Percentiles rank a stretch among this genome's conserved stretches.
Conservation (phyloP, 2,329 filamentous ascomycete genomes). For the Colletotrichum tamarilloi region DNA sequence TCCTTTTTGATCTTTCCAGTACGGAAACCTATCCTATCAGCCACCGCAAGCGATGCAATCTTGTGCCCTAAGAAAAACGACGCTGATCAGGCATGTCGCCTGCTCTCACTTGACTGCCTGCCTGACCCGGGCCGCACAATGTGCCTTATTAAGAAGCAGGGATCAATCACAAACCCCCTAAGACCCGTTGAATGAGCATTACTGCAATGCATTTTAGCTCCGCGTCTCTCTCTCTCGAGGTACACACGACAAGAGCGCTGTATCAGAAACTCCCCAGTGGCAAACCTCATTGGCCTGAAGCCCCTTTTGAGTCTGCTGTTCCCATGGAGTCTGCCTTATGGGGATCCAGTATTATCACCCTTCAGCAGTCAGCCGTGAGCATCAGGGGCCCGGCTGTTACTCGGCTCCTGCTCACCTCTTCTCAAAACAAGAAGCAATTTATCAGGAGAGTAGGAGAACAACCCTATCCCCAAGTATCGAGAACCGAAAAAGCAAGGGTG, state of each 20-base stretch:
- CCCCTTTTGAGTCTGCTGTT: conserved; percentile 5
- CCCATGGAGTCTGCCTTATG: conserved; percentile 18
- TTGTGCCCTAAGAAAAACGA: not conserved
- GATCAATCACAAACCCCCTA: not conserved
- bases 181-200: not conserved
- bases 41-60: not conserved
- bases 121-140: conserved; percentile 17
- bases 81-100: conserved; percentile 17
- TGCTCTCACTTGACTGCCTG: not conserved
- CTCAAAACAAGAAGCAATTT: not conserved
- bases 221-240: not conserved
- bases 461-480: not conserved
- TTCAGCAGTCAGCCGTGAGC: conserved; percentile 1
- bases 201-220: conserved; percentile 12
- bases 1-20: not conserved
- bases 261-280: conserved; percentile 22
- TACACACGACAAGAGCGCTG: conserved; percentile 1
- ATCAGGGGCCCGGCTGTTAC: conserved; percentile 6
- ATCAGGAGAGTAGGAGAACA: not conserved
- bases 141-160: conserved; percentile 21
- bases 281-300: conserved; percentile 22
- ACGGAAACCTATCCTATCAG: not conserved
- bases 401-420: not conserved
- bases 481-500: not conserved
- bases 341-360: conserved; percentile 21